Base-by-base conservation (phyloP, 148 eudicot species). In the Drosera capensis region DNA sequence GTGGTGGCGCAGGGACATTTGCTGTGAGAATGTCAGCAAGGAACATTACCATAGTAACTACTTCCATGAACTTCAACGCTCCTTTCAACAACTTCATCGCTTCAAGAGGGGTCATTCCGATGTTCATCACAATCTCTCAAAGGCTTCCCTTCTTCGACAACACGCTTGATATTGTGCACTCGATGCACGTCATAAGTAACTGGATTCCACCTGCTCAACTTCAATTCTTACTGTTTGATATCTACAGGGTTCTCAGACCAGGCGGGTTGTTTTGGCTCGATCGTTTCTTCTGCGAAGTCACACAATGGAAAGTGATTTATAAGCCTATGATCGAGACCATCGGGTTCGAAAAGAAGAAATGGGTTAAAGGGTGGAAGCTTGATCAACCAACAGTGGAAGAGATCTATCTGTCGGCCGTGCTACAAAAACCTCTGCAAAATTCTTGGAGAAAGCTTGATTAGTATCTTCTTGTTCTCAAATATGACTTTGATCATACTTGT, bases 211-310 rank as follows among this genome's bases (percentile, higher is more conserved):
- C 51, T 12, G 12, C 22, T 7, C 57, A 56, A 65, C 65, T n/a
- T 63, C 1, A 71, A 58, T 60, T 63, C 40, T 24, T 51, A 0
- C 21, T 70, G 29, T 66, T 56, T 38, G 76, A 70, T n/a, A 51
- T 63, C 1, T 59, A 67, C 54, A 47, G 71, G n/a, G n/a, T n/a
- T n/a, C n/a, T n/a, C n/a, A n/a, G n/a, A n/a, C n/a, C n/a, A n/a
- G n/a, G n/a, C n/a, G 80, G 80, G 29, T 37, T 66, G 1, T 55
- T 73, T 20, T 68, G 74, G 71, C 62, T 69, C 0, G 71, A 68
- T 36, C 58, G 51, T 15, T 73, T 73, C 57, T 70, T 70, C 55
- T 69, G 75, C 49, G 29, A 9, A 17, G 38, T 5, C 7, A 12
- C 12, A 7, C 8, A 29, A 5, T 29, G 7, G 35, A 12, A 29